Evolutionary conservation across 768 basidiomycete genomes (phyloP), one percentile per base, ranked within the genome.

Genomic region (Hypholoma sublateritium): DNA sequence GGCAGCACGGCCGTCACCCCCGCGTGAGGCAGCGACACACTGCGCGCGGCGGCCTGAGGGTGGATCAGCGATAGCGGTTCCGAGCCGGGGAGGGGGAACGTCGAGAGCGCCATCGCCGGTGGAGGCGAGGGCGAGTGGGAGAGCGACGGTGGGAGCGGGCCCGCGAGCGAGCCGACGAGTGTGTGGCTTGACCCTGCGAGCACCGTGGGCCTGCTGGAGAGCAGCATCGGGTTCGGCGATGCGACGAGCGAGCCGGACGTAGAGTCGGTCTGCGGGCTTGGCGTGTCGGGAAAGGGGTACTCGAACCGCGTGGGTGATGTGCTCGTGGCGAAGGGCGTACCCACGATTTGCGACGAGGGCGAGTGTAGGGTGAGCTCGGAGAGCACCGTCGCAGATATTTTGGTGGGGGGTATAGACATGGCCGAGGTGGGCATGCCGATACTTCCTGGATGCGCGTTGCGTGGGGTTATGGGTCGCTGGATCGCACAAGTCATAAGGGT

Each of bases 251-350:
- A 57, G 21, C 57, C 51, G 6, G 57, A 39, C 25, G 54, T 28
- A 16, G 39, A 24, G 21, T 24, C 46, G 2, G 22, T 28, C 12
- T 24, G 22, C 13, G 60, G 36, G 17, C 56, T 17, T 2, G 66
- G 45, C 8, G 64, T 65, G 9, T 65, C 67, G 22, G 69, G 70
- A 60, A 70, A 71, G 0, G 70, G 70, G 43, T 72, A 72, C 49
- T 72, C 71, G 55, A 68, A 71, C 1, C 60, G 61, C 2, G 62
- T 64, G 22, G 58, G 60, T 21, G 52, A 62, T 9, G 59, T 54
- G 47, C 60, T 62, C 19, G 64, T 59, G 0, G 69, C 69, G 50
- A 67, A 71, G 0, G 70, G 70, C 0, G 70, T 71, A 41, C 70
- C 68, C 32, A 71, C 53, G 45, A 70, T 66, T 25, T 69, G 67